Percentiles rank a stretch among this genome's conserved stretches.
These are phyloP conservation scores for Colletotrichum somersetense DNA, from an alignment of 2,329 filamentous ascomycete genomes.

Conservation along the genomic window DNA sequence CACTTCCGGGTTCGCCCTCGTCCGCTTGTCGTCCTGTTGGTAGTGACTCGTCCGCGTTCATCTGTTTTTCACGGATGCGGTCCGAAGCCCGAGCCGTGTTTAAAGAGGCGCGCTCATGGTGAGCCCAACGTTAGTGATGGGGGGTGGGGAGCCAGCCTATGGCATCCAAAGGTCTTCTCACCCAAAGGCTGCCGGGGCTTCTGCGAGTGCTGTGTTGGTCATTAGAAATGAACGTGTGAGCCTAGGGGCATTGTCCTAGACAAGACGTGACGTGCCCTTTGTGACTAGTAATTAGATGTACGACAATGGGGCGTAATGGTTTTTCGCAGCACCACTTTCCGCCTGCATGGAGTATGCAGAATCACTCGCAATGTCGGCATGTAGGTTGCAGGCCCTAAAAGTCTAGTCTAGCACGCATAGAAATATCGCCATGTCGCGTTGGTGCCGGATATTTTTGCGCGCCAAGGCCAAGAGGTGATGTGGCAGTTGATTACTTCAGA, in stretches of 20 bases:
- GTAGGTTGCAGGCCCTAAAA: background rate
- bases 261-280: background rate
- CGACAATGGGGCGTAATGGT: background rate
- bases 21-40: background rate
- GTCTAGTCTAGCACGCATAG: background rate
- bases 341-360: background rate
- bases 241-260: background rate
- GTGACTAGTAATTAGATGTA: background rate
- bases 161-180: background rate
- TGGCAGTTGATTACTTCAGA: conserved; percentile 26
- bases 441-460: too few relatives aligned
- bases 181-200: background rate
- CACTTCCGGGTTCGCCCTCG: background rate
- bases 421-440: background rate
- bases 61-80: background rate
- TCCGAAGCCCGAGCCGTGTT: background rate
- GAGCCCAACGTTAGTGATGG: background rate
- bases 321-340: background rate
- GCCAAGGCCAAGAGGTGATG: conserved; percentile 11
- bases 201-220: background rate
- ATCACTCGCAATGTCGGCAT: background rate
- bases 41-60: background rate
- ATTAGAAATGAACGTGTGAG: background rate
- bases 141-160: background rate
- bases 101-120: background rate